A percentile compares a stretch with the other conserved stretches of the same genome.
phyloP scores from a whole-genome alignment of 2,329 filamentous ascomycete species.

The Apiospora hydei region DNA sequence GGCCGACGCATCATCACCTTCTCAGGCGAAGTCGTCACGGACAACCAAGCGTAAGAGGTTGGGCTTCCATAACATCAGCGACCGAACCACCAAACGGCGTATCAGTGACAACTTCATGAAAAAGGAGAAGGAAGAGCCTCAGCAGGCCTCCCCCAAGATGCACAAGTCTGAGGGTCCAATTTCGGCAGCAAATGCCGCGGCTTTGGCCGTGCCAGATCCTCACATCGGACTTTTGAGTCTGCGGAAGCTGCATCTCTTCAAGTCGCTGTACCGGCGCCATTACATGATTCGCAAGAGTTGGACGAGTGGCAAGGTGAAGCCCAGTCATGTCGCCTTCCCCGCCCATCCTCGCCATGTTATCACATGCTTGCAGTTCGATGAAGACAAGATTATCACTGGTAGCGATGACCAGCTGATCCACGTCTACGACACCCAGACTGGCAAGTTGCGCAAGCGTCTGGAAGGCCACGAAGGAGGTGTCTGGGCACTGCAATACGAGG shows the following conservation, averaged over 20 bases:
- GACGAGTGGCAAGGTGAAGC: slow-evolving; percentile 86
- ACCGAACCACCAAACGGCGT: slow-evolving; percentile 60
- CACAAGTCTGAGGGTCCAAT: slow-evolving; percentile 81
- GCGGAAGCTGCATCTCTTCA: slow-evolving; percentile 89
- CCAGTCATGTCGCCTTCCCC: slow-evolving; percentile 92
- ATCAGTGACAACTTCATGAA: slow-evolving; percentile 51
- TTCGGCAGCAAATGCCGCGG: slow-evolving; percentile 86
- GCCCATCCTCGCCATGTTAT: slow-evolving; percentile 96
- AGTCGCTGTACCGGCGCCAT: slow-evolving; percentile 93
- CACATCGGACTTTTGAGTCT: slow-evolving; percentile 80
- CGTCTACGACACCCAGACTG: slow-evolving; percentile 96
- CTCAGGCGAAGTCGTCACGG: slow-evolving; percentile 46
- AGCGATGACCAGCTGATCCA: slow-evolving; percentile 98
- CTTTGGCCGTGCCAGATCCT: slow-evolving; percentile 80
- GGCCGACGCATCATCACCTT: slow-evolving; percentile 47
- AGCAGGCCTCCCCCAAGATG: slow-evolving; percentile 52
- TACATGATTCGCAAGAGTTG: slow-evolving; percentile 90
- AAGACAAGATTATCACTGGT: slow-evolving; percentile 96
- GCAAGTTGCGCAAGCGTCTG: slow-evolving; percentile 80
- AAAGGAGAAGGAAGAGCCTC: slow-evolving; percentile 42
- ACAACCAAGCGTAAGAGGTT: slow-evolving; percentile 66
- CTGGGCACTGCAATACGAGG: slow-evolving; percentile 96
- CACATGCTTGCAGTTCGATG: slow-evolving; percentile 96
- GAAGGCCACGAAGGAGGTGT: slow-evolving; percentile 96
- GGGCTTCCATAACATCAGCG: slow-evolving; percentile 42